These are phyloP conservation scores for Pseudogymnoascus sp. DNA, from an alignment of 2,329 filamentous ascomycete genomes.

Conservation along the genomic window DNA sequence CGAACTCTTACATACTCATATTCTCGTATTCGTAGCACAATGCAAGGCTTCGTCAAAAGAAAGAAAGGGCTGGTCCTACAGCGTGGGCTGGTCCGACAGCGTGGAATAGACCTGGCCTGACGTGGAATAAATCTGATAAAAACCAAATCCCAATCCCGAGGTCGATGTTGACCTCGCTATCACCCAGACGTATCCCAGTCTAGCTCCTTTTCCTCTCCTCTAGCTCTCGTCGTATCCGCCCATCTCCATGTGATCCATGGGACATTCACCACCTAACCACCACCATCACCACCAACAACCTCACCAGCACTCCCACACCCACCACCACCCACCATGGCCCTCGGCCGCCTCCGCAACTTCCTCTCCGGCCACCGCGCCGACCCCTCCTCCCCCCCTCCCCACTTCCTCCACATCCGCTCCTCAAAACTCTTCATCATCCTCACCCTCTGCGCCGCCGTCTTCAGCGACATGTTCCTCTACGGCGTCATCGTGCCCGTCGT, in stretches of 20 bases:
- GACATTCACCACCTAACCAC: background rate
- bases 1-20: background rate
- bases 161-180: background rate
- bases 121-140: background rate
- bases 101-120: too few species aligned
- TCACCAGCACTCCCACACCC: background rate
- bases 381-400: conserved; percentile 19
- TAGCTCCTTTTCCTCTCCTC: background rate
- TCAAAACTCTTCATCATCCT: conserved; percentile 25
- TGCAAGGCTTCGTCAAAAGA: background rate
- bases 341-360: conserved; percentile 20
- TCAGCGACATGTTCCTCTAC: conserved; percentile 52
- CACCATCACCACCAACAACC: background rate
- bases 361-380: conserved; percentile 18
- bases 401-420: conserved; percentile 23
- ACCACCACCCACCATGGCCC: background rate
- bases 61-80: too few species aligned
- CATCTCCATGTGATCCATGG: background rate
- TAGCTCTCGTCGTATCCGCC: background rate
- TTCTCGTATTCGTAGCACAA: background rate
- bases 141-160: background rate
- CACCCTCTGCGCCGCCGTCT: conserved; percentile 26
- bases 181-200: background rate
- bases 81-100: background rate
- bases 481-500: conserved; percentile 62